phyloP scores from a whole-genome alignment of 257 asterid genomes.

The Apocynum venetum region DNA sequence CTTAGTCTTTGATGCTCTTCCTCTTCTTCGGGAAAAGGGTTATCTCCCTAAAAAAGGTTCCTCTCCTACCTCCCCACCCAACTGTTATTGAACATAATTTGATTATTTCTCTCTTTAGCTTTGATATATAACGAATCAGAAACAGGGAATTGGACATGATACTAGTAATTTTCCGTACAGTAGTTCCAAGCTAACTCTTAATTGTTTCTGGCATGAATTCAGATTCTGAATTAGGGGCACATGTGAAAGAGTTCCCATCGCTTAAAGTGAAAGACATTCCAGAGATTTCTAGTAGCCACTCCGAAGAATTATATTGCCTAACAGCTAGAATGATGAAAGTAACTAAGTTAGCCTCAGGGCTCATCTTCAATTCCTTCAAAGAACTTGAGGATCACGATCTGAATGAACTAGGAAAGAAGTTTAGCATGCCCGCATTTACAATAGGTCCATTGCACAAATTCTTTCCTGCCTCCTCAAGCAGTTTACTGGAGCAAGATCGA shows the following conservation, averaged over 20 bases:
- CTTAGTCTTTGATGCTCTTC: conserved; percentile 8
- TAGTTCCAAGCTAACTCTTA: too few species aligned
- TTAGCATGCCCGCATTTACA: conserved; percentile 36
- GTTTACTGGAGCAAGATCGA: conserved; percentile 33
- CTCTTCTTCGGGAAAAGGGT: conserved; percentile 14
- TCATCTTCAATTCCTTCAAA: conserved; percentile 45
- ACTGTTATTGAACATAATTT: too few species aligned
- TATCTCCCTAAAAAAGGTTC: conserved; percentile 28
- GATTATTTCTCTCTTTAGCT: not conserved
- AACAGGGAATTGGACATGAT: not conserved
- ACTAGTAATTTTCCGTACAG: too few species aligned
- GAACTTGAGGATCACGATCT: conserved; percentile 43
- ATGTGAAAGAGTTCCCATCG: conserved; percentile 41
- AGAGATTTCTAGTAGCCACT: conserved; percentile 13
- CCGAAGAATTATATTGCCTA: conserved; percentile 17
- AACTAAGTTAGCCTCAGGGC: conserved; percentile 42
- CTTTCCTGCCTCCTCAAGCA: conserved; percentile 26
- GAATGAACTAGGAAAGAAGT: conserved; percentile 22
- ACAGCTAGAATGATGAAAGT: conserved; percentile 20
- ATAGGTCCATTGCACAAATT: conserved; percentile 53
- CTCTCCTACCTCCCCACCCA: not conserved
- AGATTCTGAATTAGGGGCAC: conserved; percentile 26
- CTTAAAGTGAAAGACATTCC: conserved; percentile 50
- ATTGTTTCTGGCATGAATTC: not conserved
- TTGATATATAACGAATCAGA: not conserved